A percentile compares a stretch with the other conserved stretches of the same genome.
phyloP scores from a whole-genome alignment of 2,329 filamentous ascomycete species.

The Colletotrichum kahawae region DNA sequence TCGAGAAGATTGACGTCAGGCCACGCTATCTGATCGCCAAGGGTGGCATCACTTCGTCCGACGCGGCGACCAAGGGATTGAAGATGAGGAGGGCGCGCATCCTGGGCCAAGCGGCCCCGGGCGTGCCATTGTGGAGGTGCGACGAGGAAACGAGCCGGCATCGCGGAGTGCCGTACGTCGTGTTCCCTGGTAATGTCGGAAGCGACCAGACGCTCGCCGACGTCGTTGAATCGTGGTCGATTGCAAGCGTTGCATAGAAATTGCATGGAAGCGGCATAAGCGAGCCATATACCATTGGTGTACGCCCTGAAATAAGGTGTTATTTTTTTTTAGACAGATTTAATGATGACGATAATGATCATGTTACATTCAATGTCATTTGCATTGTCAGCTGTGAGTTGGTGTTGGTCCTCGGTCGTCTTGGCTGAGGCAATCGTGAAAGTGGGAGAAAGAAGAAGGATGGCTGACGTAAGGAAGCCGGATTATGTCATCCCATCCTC shows the following conservation, averaged over 20 bases:
- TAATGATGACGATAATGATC: not conserved
- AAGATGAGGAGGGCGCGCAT: slow-evolving; percentile 58
- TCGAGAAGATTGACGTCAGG: slow-evolving; percentile 48
- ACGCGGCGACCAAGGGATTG: slow-evolving; percentile 62
- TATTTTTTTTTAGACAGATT: not conserved
- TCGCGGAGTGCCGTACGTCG: slow-evolving; percentile 58
- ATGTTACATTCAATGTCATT: not conserved
- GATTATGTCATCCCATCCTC: not conserved
- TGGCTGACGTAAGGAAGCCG: not conserved
- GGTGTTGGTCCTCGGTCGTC: not conserved
- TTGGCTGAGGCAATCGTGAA: not conserved
- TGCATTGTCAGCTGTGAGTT: not conserved
- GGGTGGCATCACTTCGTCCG: slow-evolving; percentile 64
- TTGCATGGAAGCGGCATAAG: not conserved
- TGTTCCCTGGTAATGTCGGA: slow-evolving; percentile 65
- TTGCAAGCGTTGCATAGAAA: not conserved
- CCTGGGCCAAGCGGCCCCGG: slow-evolving; percentile 61
- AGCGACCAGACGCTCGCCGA: slow-evolving; percentile 50
- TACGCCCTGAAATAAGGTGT: not conserved
- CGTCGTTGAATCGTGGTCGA: slow-evolving; percentile 37
- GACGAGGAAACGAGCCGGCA: slow-evolving; percentile 56
- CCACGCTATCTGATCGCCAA: slow-evolving; percentile 64
- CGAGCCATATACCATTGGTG: not conserved
- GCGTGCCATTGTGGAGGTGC: slow-evolving; percentile 64
- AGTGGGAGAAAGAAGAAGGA: not conserved